Conservation (phyloP, 805 yeast species). For the Sungouiozyma ichnusensis region DNA sequence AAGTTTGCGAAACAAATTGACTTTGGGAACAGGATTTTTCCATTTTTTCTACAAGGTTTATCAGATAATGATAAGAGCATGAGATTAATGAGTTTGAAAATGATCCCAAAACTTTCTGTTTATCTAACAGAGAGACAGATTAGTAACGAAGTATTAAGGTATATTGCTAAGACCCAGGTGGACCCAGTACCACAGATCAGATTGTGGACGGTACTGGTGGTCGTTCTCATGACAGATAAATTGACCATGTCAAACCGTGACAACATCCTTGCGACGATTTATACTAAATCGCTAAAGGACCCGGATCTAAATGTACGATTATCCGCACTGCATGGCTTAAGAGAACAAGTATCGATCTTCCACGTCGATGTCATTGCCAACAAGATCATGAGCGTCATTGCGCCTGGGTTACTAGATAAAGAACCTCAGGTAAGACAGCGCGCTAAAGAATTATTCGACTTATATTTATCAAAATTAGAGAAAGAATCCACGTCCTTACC, state of each 20-base stretch:
- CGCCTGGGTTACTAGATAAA: constrained; percentile 72
- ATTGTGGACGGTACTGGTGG: constrained; percentile 23
- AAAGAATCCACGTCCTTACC: constrained; percentile 29
- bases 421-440: constrained; percentile 59
- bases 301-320: constrained; percentile 63
- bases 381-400: constrained; percentile 72
- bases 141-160: constrained; percentile 74
- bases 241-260: constrained; percentile 35
- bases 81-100: constrained; percentile 65
- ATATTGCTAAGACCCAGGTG: constrained; percentile 49
- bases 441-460: constrained; percentile 58
- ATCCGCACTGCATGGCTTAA: constrained; percentile 69
- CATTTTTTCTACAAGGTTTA: constrained; percentile 66
- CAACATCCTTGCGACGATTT: constrained; percentile 78
- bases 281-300: constrained; percentile 73
- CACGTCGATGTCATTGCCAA: constrained; percentile 67
- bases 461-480: constrained; percentile 46
- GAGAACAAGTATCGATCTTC: constrained; percentile 52
- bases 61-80: constrained; percentile 75
- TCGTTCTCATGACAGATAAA: constrained; percentile 17
- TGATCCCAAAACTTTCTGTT: constrained; percentile 43
- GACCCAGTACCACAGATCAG: constrained; percentile 23
- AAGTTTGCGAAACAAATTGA: constrained; percentile 36
- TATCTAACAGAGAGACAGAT: constrained; percentile 68
- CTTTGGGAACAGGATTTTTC: constrained; percentile 59